These are phyloP conservation scores for Stephanodiscus triporus DNA, from an alignment of 108 stramenopile species.

Conservation along the genomic window DNA sequence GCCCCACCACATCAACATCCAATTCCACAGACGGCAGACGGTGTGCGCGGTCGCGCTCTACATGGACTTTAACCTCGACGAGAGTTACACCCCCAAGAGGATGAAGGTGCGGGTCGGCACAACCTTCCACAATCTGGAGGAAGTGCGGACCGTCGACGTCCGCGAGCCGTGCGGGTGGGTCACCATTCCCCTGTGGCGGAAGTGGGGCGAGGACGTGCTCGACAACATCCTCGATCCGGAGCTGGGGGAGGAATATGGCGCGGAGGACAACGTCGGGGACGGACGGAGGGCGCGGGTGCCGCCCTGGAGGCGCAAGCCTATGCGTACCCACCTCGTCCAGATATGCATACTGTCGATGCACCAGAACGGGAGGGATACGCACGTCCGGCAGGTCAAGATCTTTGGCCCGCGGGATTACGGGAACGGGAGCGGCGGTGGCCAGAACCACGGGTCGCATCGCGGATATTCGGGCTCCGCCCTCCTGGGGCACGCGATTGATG, in stretches of 20 bases:
- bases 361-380: conserved; percentile 97
- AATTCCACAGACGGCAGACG: conserved; percentile 87
- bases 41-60: conserved; percentile 89
- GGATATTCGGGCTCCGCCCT: neutral
- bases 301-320: conserved; percentile 41
- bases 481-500: neutral
- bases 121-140: conserved; percentile 91
- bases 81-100: conserved; percentile 95
- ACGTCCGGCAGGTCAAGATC: conserved; percentile 92
- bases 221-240: conserved; percentile 71
- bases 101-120: conserved; percentile 85
- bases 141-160: conserved; percentile 82
- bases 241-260: conserved; percentile 15
- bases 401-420: conserved; percentile 79
- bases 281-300: conserved; percentile 34
- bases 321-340: conserved; percentile 91
- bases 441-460: conserved; percentile 2
- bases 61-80: conserved; percentile 90
- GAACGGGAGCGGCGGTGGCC: conserved; percentile 9
- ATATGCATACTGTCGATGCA: conserved; percentile 93
- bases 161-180: conserved; percentile 91
- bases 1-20: conserved; percentile 95
- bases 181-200: conserved; percentile 63
- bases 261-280: conserved; percentile 8
- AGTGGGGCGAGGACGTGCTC: conserved; percentile 45